These are phyloP conservation scores for Eudorina sp. DNA, from an alignment of 139 green algal genomes.

Conservation along the genomic window DNA sequence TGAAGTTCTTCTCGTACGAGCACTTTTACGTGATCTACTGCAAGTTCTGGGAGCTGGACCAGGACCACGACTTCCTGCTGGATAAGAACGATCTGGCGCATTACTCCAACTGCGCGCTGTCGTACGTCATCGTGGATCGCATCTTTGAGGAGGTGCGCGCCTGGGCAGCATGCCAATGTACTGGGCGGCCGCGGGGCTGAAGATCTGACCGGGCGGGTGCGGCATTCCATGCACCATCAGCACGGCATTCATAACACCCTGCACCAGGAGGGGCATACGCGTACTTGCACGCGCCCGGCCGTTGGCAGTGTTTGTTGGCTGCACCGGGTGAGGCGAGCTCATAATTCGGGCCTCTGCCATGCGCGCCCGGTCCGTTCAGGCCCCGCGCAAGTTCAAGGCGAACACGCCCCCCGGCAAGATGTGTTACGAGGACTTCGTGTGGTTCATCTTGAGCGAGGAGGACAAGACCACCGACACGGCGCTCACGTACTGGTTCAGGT, in stretches of 20 bases:
- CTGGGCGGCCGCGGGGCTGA: not conserved
- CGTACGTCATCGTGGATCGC: conserved; percentile 95
- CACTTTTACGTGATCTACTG: conserved; percentile 99
- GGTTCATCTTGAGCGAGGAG: conserved; percentile 99
- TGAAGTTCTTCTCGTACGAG: conserved; percentile 98
- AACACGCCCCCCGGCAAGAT: conserved; percentile 84
- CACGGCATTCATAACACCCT: too few relatives aligned
- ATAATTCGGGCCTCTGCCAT: not conserved
- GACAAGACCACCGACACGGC: conserved; percentile 94
- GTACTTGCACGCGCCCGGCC: too few relatives aligned
- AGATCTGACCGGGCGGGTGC: not conserved
- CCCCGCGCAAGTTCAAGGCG: conserved; percentile 74
- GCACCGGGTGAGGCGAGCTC: too few relatives aligned
- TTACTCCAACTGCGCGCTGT: conserved; percentile 94
- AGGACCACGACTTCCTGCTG: conserved; percentile 98
- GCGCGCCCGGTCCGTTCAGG: conserved; percentile 59
- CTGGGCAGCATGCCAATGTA: not conserved
- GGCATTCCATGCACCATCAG: too few relatives aligned
- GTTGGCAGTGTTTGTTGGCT: too few relatives aligned
- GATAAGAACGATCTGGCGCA: conserved; percentile 93
- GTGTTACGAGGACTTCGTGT: conserved; percentile 99
- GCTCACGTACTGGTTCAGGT: conserved; percentile 97
- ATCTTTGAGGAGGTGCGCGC: conserved; percentile 90
- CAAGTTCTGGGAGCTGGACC: conserved; percentile 99
- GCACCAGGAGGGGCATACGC: too few relatives aligned